phyloP scores from a whole-genome alignment of 2,329 filamentous ascomycete genomes.

The Westerdykella sp. region DNA sequence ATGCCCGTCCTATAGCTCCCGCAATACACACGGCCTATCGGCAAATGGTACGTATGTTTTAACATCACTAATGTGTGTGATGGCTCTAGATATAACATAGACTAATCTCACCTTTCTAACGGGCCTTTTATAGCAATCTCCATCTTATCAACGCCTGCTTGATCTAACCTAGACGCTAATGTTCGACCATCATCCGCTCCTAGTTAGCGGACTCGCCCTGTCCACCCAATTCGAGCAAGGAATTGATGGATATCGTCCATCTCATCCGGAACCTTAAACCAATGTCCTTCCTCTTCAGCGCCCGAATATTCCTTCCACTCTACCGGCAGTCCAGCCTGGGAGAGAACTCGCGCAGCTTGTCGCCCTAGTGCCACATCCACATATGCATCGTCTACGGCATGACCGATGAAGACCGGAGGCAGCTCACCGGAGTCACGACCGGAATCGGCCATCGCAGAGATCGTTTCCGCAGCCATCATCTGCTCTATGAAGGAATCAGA shows the following conservation, averaged over 20 bases:
- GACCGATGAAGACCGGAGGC: constrained; percentile 41
- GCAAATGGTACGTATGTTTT: too few relatives aligned
- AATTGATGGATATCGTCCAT: constrained; percentile 39
- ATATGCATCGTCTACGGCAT: constrained; percentile 41
- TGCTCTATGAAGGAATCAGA: background rate
- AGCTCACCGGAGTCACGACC: background rate
- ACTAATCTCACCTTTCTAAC: too few relatives aligned
- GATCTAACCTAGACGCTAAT: too few relatives aligned
- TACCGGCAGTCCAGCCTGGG: constrained; percentile 29
- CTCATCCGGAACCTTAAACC: constrained; percentile 45
- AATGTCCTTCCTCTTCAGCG: constrained; percentile 36
- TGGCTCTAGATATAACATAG: too few relatives aligned
- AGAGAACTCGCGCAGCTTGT: constrained; percentile 31
- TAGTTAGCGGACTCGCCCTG: background rate
- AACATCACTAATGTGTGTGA: too few relatives aligned
- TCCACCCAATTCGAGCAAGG: background rate
- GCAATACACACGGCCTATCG: too few relatives aligned
- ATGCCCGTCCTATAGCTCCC: too few relatives aligned
- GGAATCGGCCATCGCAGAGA: background rate
- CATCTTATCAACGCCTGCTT: too few relatives aligned
- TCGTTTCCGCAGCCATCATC: background rate
- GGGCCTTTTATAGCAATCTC: too few relatives aligned
- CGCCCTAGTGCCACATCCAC: constrained; percentile 33
- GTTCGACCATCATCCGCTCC: too few relatives aligned
- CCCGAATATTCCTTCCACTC: constrained; percentile 37